Conservation (phyloP, 129 eudicot genomes). For the Chrysanthemum lavandulifolium region DNA sequence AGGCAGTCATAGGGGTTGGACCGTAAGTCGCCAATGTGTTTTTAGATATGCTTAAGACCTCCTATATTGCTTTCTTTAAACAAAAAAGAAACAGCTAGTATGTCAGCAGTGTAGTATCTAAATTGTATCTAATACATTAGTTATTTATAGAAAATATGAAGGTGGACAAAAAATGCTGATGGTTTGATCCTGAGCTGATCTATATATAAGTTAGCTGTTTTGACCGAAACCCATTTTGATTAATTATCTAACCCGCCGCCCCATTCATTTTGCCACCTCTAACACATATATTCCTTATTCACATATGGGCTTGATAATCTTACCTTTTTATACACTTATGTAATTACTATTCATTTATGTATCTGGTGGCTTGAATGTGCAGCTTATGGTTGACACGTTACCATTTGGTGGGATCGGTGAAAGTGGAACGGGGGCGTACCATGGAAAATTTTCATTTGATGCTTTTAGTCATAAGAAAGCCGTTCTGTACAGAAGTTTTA, state of each 20-base stretch:
- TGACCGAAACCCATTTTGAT: not conserved
- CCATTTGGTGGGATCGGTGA: slow-evolving; percentile 97
- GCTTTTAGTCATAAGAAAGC: slow-evolving; percentile 90
- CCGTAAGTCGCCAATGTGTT: too few relatives aligned
- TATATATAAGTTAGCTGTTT: not conserved
- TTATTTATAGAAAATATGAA: not conserved
- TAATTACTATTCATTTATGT: not conserved
- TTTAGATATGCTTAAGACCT: too few relatives aligned
- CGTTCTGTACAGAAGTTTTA: slow-evolving; percentile 59
- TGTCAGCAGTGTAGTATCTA: too few relatives aligned
- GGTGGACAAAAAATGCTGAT: not conserved
- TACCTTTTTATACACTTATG: not conserved
- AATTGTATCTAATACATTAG: not conserved
- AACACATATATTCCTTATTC: not conserved
- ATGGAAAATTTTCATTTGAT: slow-evolving; percentile 86
- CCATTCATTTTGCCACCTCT: not conserved
- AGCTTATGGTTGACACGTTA: slow-evolving; percentile 61
- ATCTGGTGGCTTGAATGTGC: slow-evolving; percentile 26
- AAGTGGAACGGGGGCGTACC: slow-evolving; percentile 88
- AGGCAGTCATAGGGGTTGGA: not conserved
- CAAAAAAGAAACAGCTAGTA: too few relatives aligned
- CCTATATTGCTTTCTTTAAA: too few relatives aligned
- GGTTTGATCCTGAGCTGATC: too few relatives aligned
- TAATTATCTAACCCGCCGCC: not conserved
- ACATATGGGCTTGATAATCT: not conserved